Evolutionary conservation across 1,284 basidiomycete genomes (phyloP), one percentile per base, ranked within the genome.

Genomic region (Leccinum variabile): DNA sequence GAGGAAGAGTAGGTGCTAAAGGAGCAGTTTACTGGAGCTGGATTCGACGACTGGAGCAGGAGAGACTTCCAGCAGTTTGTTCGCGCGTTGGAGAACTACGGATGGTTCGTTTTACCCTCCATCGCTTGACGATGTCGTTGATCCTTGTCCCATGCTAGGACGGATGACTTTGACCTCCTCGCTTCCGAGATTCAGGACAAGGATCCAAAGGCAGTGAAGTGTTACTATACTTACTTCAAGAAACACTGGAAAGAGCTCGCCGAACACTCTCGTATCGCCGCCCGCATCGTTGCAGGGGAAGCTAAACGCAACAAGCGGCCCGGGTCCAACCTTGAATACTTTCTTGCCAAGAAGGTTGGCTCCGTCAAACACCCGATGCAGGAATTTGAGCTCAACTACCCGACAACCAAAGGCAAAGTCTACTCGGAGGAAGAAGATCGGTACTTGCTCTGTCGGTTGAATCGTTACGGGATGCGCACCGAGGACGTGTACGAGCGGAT

Each of bases 351-450:
- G 71, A 97, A 97, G 77, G 91, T 98, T 70, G 81, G 81, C 35
- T 89, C 89, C 4, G 90, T 94, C 66, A 82, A 83, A 41, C 92
- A 91, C 76, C 95, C 96, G 0, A 93, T 97, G 89, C 95, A 97
- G 75, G 94, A 97, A 75, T 87, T 98, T 59, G 92, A 96, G 76
- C 86, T 98, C 60, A 91, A 92, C 74, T 97, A 97, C 71, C 94
- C 93, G 1, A 94, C 94, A 62, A 95, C 97, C 66, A 95, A 97
- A 76, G 94, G 95, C 62, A 98, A 98, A 73, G 90, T 94, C 3
- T 99, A 98, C 76, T 91, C 86, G 35, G 97, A 99, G 69, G 97
- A 99, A 72, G 97, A 99, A 73, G 97, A 99, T 72, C 84, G 97
- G 25, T 99, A 98, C 80, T 82, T 99, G 30, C 84, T 99, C 32